Evolutionary conservation across 176 grass and related monocot genomes (phyloP), one percentile per base, ranked within the genome.

Genomic region (Chrysopogon serrulatus): DNA sequence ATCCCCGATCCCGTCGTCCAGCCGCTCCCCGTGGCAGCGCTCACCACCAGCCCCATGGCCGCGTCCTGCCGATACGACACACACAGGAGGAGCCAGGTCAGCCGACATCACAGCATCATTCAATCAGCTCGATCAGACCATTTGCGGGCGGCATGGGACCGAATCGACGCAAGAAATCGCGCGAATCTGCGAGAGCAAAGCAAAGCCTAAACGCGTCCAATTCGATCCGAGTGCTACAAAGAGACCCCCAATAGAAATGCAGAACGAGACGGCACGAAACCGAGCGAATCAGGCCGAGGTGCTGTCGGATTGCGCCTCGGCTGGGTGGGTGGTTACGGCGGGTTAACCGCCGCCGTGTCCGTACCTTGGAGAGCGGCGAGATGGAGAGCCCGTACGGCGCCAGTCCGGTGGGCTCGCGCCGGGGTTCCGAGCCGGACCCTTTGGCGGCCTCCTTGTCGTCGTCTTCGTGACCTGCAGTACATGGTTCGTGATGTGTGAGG

Each of bases 1-100:
- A 98, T 98, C 17, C 96, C 96, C 2, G 96, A 98, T 15, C 96
- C 96, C 19, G 96, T 98, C 30, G 96, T 98, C 96, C 96, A 98
- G 31, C 96, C 96, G n/a, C 91, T 90, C 15, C 92, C 96, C 16
- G 92, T 83, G 31, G 92, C 96, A 1, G 96, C 96, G 26, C 89
- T 93, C 49, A 93, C 14, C 54, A 93, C 96, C 68, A 98, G 82
- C 3, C 93, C 93, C 93, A 98, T 98, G 14, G 96, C 96, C 1
- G 91, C 91, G 76, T 98, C 93, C 96, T 98, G 85, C 71, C 44
- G 27, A 65, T 35, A 26, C 9, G 31, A 61, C 71, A 37, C 17
- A n/a, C n/a, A n/a, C n/a, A n/a, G n/a, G n/a, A 6, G 23, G 30
- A 32, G n/a, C 6, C 45, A 76, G 4, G 33, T 66, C 16, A 49